Conservation (phyloP, 768 basidiomycete species). For the Sarcomyxa edulis region DNA sequence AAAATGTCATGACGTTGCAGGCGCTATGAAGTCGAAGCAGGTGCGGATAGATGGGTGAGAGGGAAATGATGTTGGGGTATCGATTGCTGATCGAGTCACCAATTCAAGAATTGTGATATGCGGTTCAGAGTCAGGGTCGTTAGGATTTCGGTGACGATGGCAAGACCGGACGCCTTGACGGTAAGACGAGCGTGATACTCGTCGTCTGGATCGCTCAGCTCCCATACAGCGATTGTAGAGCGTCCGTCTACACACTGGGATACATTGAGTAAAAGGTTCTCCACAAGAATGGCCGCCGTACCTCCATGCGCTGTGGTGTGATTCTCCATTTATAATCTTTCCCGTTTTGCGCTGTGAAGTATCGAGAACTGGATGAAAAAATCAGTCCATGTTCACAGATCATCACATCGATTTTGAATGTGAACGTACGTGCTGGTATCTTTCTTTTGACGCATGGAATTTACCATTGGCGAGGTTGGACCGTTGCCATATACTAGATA, state of each 20-base stretch:
- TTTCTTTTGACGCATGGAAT: constrained; percentile 51
- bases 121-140: constrained; percentile 72
- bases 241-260: constrained; percentile 61
- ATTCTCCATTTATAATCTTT: constrained; percentile 76
- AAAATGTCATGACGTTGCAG: constrained; percentile 1
- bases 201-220: constrained; percentile 50
- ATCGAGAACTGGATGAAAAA: constrained; percentile 49
- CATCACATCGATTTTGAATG: constrained; percentile 1
- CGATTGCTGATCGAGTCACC: constrained; percentile 30
- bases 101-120: constrained; percentile 57
- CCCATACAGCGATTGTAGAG: constrained; percentile 62
- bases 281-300: constrained; percentile 25
- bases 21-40: no score
- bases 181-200: constrained; percentile 56
- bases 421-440: constrained; percentile 57
- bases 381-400: no score
- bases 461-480: constrained; percentile 49
- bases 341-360: constrained; percentile 67
- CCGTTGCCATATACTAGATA: constrained; percentile 68
- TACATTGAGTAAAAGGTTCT: constrained; percentile 3
- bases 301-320: constrained; percentile 61
- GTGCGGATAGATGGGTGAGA: constrained; percentile 1
- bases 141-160: constrained; percentile 70
- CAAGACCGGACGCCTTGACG: constrained; percentile 51
- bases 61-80: constrained; percentile 3